Conservation (phyloP, 352 stramenopile genomes). For the Phytophthora foliorum region DNA sequence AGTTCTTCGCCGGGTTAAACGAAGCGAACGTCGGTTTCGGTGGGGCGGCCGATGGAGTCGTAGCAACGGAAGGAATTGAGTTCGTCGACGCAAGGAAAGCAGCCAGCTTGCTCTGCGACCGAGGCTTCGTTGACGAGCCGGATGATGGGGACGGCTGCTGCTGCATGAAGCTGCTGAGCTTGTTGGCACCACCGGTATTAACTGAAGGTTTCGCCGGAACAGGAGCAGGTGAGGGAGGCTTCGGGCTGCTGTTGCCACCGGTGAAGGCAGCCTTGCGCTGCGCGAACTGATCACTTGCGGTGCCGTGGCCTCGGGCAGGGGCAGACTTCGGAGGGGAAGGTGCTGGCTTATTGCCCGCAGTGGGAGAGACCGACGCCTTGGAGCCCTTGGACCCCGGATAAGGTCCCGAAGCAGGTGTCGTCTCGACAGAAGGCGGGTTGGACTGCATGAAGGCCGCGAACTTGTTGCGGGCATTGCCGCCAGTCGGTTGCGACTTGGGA, state of each 20-base stretch:
- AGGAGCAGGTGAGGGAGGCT: conserved; percentile 14
- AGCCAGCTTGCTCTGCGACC: conserved; percentile 81
- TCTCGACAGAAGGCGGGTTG: conserved; percentile 63
- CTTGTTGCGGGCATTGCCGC: conserved; percentile 68
- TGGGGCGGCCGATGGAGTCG: conserved; percentile 18
- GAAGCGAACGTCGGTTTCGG: conserved; percentile 41
- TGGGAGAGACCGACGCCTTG: conserved; percentile 41
- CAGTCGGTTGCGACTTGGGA: conserved; percentile 26
- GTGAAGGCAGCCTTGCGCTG: conserved; percentile 73
- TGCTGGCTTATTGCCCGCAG: conserved; percentile 22
- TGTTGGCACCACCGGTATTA: conserved; percentile 50
- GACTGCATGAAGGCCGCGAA: conserved; percentile 85
- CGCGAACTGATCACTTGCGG: conserved; percentile 61
- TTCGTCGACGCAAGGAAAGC: conserved; percentile 80
- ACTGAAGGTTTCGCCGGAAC: conserved; percentile 30
- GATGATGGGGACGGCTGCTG: conserved; percentile 59
- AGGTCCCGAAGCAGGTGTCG: conserved; percentile 23
- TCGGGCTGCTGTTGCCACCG: conserved; percentile 29
- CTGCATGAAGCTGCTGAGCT: conserved; percentile 85
- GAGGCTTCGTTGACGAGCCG: conserved; percentile 44
- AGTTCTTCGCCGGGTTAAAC: conserved; percentile 45
- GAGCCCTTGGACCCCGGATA: conserved; percentile 28
- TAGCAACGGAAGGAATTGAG: conserved; percentile 27
- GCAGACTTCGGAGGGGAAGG: conserved; percentile 39
- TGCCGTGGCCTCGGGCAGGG: conserved; percentile 38